These are phyloP conservation scores for Tinospora cordifolia DNA, from an alignment of 164 flowering plant species.

Conservation along the genomic window DNA sequence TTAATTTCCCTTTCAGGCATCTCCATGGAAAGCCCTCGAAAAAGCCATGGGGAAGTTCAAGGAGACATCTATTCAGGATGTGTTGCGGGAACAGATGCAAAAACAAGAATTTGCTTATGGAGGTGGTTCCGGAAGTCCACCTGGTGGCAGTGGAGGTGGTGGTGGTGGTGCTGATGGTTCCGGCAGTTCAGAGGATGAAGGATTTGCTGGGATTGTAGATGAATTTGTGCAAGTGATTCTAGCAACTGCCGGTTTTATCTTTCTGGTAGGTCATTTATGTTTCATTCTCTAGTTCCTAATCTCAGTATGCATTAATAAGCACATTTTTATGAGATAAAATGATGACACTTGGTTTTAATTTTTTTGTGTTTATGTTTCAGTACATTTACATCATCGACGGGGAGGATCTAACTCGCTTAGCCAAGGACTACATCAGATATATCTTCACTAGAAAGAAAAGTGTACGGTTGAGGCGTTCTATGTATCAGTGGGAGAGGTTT, in stretches of 20 bases:
- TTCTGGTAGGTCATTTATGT: constrained; percentile 40
- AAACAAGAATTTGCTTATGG: constrained; percentile 45
- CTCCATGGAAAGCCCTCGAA: constrained; percentile 64
- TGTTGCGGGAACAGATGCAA: constrained; percentile 57
- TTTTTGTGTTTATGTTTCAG: constrained; percentile 34
- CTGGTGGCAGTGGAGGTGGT: constrained; percentile 33
- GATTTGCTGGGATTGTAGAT: constrained; percentile 36
- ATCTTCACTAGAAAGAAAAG: constrained; percentile 34
- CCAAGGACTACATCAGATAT: constrained; percentile 43
- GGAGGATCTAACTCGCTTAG: constrained; percentile 37
- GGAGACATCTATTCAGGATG: constrained; percentile 47
- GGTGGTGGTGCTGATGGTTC: too few species aligned
- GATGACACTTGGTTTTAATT: not conserved
- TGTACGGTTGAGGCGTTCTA: constrained; percentile 36
- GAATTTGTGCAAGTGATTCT: constrained; percentile 64
- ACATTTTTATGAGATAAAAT: not conserved
- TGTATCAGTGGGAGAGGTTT: constrained; percentile 30
- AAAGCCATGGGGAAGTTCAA: constrained; percentile 47
- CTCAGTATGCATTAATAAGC: not conserved
- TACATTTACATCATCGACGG: constrained; percentile 51
- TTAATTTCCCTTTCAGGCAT: constrained; percentile 28
- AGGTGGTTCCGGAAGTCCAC: constrained; percentile 31
- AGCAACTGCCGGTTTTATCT: constrained; percentile 55
- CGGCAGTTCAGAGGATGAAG: constrained; percentile 55
- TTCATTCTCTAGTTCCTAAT: not conserved